Percentiles rank a stretch among this genome's conserved stretches.
phyloP scores from a whole-genome alignment of 148 eudicot genomes.

The Fagopyrum esculentum region DNA sequence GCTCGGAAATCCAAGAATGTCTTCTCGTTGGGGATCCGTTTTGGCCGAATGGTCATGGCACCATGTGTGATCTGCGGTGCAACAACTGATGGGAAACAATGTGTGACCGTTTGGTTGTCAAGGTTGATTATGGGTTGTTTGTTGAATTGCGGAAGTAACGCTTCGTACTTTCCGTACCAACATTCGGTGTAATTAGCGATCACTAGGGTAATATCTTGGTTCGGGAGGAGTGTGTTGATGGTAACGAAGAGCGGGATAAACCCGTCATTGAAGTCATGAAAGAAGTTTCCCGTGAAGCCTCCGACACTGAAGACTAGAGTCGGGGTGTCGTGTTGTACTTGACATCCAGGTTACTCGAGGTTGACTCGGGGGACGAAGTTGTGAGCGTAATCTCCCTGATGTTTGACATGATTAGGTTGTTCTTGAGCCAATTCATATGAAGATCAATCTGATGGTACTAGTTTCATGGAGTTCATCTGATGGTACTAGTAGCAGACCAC shows the following conservation, averaged over 20 bases:
- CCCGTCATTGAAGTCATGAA: slow-evolving; percentile 53
- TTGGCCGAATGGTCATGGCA: slow-evolving; percentile 37
- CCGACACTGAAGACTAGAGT: slow-evolving; percentile 43
- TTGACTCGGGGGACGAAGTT: slow-evolving; percentile 18
- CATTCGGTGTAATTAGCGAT: slow-evolving; percentile 35
- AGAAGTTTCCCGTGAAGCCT: slow-evolving; percentile 47
- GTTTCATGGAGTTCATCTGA: slow-evolving; percentile 21
- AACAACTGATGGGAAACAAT: slow-evolving; percentile 41
- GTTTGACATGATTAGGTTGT: slow-evolving; percentile 31
- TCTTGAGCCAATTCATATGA: slow-evolving; percentile 34
- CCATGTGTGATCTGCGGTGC: slow-evolving; percentile 49
- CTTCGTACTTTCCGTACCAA: slow-evolving; percentile 52
- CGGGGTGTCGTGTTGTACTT: slow-evolving; percentile 33
- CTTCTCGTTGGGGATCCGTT: slow-evolving; percentile 14
- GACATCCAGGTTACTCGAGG: slow-evolving; percentile 21
- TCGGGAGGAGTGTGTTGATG: slow-evolving; percentile 23
- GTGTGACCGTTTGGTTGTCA: slow-evolving; percentile 32
- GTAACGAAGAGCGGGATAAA: slow-evolving; percentile 54
- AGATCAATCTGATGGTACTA: slow-evolving; percentile 15
- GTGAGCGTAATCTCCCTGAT: slow-evolving; percentile 40
- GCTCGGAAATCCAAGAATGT: slow-evolving; percentile 32
- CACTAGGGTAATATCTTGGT: slow-evolving; percentile 39
- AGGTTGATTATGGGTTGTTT: slow-evolving; percentile 37
- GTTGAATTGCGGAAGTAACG: slow-evolving; percentile 24
- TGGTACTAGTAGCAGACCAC: slow-evolving; percentile 21